phyloP scores from a whole-genome alignment of 768 basidiomycete species.

The Tylopilus felleus region DNA sequence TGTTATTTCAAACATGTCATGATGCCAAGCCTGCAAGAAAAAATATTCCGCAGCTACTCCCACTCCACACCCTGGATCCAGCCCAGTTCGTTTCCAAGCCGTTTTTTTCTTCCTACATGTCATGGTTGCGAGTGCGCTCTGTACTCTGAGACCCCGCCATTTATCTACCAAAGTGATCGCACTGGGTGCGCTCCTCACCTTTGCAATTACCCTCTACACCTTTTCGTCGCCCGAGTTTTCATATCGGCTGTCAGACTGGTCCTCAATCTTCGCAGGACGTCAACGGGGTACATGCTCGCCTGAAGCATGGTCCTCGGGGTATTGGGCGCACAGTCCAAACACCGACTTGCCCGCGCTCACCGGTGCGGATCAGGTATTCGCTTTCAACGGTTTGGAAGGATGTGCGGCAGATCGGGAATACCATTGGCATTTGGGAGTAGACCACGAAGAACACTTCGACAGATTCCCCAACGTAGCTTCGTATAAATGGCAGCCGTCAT shows the following conservation, averaged over 20 bases:
- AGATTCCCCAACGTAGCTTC: slow-evolving; percentile 52
- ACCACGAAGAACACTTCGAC: slow-evolving; percentile 44
- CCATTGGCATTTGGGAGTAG: slow-evolving; percentile 59
- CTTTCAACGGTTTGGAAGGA: slow-evolving; percentile 55
- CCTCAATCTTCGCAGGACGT: slow-evolving; percentile 25
- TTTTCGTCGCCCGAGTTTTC: slow-evolving; percentile 23
- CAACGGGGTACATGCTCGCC: slow-evolving; percentile 34
- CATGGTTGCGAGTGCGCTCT: slow-evolving; percentile 7
- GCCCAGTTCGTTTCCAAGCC: neutral
- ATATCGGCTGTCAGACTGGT: slow-evolving; percentile 18
- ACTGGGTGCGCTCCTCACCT: slow-evolving; percentile 26
- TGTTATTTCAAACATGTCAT: neutral
- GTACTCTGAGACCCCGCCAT: slow-evolving; percentile 21
- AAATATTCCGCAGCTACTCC: slow-evolving; percentile 2
- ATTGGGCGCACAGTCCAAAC: slow-evolving; percentile 42
- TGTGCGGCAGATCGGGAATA: slow-evolving; percentile 63
- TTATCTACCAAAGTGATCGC: slow-evolving; percentile 23
- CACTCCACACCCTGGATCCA: neutral
- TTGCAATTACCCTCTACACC: slow-evolving; percentile 29
- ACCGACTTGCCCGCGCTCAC: slow-evolving; percentile 36
- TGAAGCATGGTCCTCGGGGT: slow-evolving; percentile 33
- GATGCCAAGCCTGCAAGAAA: neutral
- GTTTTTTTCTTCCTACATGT: neutral
- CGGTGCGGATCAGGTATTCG: slow-evolving; percentile 41
- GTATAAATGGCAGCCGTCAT: slow-evolving; percentile 52